Evolutionary conservation across 2,329 filamentous ascomycete species (phyloP).

Genomic region (Mycosphaerella sp.): DNA sequence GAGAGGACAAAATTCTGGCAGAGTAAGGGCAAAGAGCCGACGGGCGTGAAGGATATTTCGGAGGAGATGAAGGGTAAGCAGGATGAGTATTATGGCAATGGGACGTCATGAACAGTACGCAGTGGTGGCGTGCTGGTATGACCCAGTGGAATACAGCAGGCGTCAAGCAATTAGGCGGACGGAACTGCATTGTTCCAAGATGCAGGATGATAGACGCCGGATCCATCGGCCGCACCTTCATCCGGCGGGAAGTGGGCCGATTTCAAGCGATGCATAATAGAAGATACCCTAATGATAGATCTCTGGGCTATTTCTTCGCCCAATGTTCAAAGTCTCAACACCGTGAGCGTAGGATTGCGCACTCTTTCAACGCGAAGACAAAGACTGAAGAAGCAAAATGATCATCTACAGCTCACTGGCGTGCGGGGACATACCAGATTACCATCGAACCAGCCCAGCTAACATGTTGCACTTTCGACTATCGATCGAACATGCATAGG

Average conservation of each 20-base stretch:
- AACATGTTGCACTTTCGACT: too few species aligned
- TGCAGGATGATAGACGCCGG: not conserved
- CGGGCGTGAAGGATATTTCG: conserved; percentile 21
- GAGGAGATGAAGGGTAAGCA: conserved; percentile 29
- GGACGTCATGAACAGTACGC: not conserved
- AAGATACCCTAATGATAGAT: conserved; percentile 1
- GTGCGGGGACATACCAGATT: too few species aligned
- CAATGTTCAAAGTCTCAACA: too few species aligned
- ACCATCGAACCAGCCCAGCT: too few species aligned
- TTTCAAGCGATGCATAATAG: not conserved
- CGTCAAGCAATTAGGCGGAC: not conserved
- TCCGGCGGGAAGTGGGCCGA: not conserved
- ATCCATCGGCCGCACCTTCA: not conserved
- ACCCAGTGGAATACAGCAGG: not conserved
- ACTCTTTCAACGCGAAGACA: too few species aligned
- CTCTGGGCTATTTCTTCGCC: not conserved
- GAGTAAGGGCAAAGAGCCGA: conserved; percentile 27
- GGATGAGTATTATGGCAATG: conserved; percentile 33
- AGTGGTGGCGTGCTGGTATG: not conserved
- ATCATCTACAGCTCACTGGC: too few species aligned
- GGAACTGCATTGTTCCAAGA: not conserved
- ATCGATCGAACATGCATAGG: too few species aligned
- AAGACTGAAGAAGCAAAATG: too few species aligned
- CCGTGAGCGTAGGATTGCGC: too few species aligned
- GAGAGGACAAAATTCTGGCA: conserved; percentile 73